Conservation (phyloP, 768 basidiomycete species). For the Cubamyces lactineus region DNA sequence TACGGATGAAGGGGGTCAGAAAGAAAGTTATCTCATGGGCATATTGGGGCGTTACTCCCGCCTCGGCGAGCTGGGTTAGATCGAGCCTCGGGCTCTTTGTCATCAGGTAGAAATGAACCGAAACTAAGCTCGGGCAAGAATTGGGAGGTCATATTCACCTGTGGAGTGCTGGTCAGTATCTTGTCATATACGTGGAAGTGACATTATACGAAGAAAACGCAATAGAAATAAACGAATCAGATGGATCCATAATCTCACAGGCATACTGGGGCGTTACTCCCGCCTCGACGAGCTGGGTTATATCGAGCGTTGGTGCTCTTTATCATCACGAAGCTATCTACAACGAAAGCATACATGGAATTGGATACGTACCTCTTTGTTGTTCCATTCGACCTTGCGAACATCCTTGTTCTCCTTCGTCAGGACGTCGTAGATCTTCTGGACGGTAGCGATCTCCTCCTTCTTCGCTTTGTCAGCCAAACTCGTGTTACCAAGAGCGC, state of each 20-base stretch:
- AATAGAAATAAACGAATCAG: constrained; percentile 33
- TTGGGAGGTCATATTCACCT: constrained; percentile 30
- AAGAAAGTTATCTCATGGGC: constrained; percentile 62
- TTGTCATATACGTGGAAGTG: background rate
- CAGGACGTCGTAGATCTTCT: constrained; percentile 81
- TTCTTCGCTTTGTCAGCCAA: constrained; percentile 95
- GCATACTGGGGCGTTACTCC: constrained; percentile 47
- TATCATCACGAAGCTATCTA: constrained; percentile 42
- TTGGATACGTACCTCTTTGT: constrained; percentile 82
- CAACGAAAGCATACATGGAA: background rate
- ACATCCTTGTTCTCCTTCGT: constrained; percentile 85
- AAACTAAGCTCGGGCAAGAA: background rate
- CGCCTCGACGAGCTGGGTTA: constrained; percentile 58
- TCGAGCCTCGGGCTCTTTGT: constrained; percentile 84
- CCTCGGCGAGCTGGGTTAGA: constrained; percentile 95
- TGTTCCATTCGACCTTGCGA: constrained; percentile 91
- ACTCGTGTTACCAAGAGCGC: constrained; percentile 71
- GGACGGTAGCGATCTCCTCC: constrained; percentile 89
- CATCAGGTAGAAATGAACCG: constrained; percentile 46
- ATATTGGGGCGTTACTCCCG: constrained; percentile 87
- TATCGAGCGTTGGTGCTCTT: constrained; percentile 49
- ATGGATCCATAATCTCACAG: constrained; percentile 41
- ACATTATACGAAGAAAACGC: constrained; percentile 23
- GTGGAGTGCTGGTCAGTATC: constrained; percentile 16
- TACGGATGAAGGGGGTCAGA: constrained; percentile 28